These are phyloP conservation scores for Periglandula ipomoeae DNA, from an alignment of 2,329 filamentous ascomycete genomes.

Conservation along the genomic window DNA sequence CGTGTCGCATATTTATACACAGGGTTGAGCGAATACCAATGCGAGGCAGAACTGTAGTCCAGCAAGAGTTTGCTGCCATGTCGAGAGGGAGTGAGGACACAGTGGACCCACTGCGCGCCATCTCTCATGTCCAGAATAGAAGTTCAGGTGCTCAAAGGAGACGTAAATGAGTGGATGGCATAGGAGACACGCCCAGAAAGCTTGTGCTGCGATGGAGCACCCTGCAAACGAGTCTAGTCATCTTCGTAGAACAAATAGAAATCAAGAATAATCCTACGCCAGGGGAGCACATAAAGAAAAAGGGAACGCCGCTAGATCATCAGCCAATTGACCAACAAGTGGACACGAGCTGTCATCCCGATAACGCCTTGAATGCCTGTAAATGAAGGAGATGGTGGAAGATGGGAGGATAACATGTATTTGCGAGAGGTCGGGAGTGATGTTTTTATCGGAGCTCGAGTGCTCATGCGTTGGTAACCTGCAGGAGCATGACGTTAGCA, in stretches of 20 bases:
- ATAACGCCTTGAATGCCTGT: conserved; percentile 35
- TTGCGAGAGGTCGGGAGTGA: conserved; percentile 1
- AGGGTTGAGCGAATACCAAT: background rate
- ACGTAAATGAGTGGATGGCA: conserved; percentile 6
- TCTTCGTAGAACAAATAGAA: conserved; percentile 1
- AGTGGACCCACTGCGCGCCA: background rate
- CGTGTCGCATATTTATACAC: background rate
- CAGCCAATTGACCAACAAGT: conserved; percentile 23
- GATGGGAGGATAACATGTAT: conserved; percentile 16
- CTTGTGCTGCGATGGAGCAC: background rate
- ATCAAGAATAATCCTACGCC: conserved; percentile 23
- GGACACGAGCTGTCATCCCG: conserved; percentile 29
- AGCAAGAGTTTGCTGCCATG: background rate
- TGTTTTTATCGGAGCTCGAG: background rate
- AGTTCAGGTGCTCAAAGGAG: conserved; percentile 3
- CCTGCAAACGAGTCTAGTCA: background rate
- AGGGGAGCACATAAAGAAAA: conserved; percentile 17
- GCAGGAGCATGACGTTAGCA: background rate
- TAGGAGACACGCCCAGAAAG: background rate
- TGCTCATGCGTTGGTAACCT: conserved; percentile 52
- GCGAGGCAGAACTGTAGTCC: background rate
- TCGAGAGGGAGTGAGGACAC: background rate
- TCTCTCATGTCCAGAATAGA: conserved; percentile 6
- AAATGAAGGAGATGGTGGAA: conserved; percentile 19
- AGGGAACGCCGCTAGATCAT: conserved; percentile 28